Evolutionary conservation across 441 rosid species (phyloP).

Genomic region (Melastoma candidum): DNA sequence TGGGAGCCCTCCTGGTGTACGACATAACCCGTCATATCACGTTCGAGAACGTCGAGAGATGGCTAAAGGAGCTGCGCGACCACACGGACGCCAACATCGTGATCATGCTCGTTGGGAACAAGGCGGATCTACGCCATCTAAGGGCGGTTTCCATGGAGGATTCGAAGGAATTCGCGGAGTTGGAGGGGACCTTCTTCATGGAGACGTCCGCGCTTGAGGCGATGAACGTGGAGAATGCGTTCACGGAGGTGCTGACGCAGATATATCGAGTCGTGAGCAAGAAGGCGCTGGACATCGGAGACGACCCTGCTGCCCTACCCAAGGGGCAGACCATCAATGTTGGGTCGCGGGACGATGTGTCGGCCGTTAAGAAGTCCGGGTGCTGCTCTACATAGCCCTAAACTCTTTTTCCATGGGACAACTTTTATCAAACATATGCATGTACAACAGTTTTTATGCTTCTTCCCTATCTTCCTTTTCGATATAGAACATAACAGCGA

Average conservation of each 20-base stretch:
- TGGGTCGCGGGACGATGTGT: conserved; percentile 52
- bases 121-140: conserved; percentile 59
- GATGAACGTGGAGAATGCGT: conserved; percentile 50
- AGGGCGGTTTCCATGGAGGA: conserved; percentile 50
- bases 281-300: conserved; percentile 53
- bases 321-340: conserved; percentile 56
- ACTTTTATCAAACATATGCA: too few species aligned
- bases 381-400: conserved; percentile 52
- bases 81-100: conserved; percentile 60
- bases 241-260: conserved; percentile 55
- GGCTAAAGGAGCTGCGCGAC: conserved; percentile 66
- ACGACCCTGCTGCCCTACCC: conserved; percentile 59
- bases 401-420: too few species aligned
- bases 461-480: too few species aligned
- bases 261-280: conserved; percentile 51
- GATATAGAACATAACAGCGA: too few species aligned
- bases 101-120: conserved; percentile 69
- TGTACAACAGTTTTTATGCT: too few species aligned
- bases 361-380: conserved; percentile 47
- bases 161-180: conserved; percentile 43
- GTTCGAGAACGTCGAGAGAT: conserved; percentile 54
- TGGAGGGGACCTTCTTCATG: conserved; percentile 50
- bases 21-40: conserved; percentile 59
- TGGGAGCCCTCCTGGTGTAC: conserved; percentile 50
- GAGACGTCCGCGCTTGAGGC: conserved; percentile 69